Conservation (phyloP, 805 yeast species). For the Wickerhamiella cacticola region DNA sequence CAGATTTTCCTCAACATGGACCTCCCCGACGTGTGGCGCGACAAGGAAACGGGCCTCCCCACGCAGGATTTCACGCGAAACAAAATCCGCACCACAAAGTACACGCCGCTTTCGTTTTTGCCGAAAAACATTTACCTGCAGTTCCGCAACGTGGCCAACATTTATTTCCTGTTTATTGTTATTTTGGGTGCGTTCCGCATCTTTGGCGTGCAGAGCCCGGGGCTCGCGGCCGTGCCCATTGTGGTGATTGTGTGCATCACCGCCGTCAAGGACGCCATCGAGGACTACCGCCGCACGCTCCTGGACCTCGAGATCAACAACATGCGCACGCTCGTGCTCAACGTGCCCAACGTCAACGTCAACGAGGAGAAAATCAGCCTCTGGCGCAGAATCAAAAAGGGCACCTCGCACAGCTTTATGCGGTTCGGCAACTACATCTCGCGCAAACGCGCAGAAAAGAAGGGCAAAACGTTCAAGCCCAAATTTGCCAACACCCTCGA, state of each 20-base stretch:
- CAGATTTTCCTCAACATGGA: constrained; percentile 39
- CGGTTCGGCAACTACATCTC: constrained; percentile 15
- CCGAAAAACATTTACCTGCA: constrained; percentile 76
- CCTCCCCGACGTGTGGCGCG: constrained; percentile 36
- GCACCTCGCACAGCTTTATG: constrained; percentile 20
- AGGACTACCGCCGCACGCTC: constrained; percentile 54
- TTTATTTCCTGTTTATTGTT: constrained; percentile 68
- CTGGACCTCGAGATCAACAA: constrained; percentile 61
- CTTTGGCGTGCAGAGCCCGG: constrained; percentile 65
- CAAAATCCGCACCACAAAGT: constrained; percentile 89
- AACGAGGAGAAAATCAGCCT: constrained; percentile 40
- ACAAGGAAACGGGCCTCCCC: constrained; percentile 55
- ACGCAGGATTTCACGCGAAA: constrained; percentile 60
- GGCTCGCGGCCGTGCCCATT: constrained; percentile 66
- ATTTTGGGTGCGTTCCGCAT: constrained; percentile 64
- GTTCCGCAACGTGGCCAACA: constrained; percentile 80
- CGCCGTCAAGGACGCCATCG: constrained; percentile 65
- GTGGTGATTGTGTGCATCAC: constrained; percentile 67
- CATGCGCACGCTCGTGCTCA: constrained; percentile 47
- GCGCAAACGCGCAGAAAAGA: constrained; percentile 11
- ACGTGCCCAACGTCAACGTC: constrained; percentile 49
- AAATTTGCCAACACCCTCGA: constrained; percentile 2
- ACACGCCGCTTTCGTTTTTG: constrained; percentile 77
- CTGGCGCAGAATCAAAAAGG: constrained; percentile 63
- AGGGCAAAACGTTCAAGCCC: constrained; percentile 7